Base-by-base conservation (phyloP, 106 monocot genomes). In the Chionographis japonica region DNA sequence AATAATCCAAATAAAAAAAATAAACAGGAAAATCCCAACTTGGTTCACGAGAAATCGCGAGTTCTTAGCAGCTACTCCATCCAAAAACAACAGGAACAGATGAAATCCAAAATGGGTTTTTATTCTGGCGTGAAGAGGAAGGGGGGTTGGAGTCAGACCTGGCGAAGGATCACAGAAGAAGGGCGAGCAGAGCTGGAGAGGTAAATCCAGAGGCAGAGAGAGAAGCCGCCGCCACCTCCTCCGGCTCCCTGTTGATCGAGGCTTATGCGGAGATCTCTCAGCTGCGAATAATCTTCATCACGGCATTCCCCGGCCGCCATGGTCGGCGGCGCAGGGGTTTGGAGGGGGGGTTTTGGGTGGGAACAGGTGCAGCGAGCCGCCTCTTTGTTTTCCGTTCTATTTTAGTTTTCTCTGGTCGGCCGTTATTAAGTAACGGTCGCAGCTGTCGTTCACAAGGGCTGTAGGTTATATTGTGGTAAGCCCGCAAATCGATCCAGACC, bases 201-300 rank as follows among this genome's bases (percentile, higher is more conserved):
- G 75, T 92, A 92, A 68, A 92, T 63, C 91, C 91, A 92, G 46
- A 92, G 63, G 75, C 72, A 82, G 27, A 92, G 72, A 8, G 82
- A 72, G 75, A 87, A 88, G 40, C 86, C 84, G 40, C 55, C 63
- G 50, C 27, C 78, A 9, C 58, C n/a, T n/a, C n/a, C 56, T 36
- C 59, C 41, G 12, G 12, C 63, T 4, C 27, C 62, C 16, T 52
- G 78, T 37, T 75, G 65, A 72, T 83, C 78, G 73, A 90, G 72
- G 54, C 49, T 20, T 43, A 86, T 53, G 7, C 70, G 71, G 37
- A 86, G 67, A 56, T 86, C 73, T 19, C 58, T 66, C 19, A 84
- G 75, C 61, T 68, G 74, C 12, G 67, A 72, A 68, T 84, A 84
- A 39, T 79, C 74, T 14, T 79, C 60, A 12, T 66, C 71, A 17